Conservation (phyloP, 139 green algal genomes). For the Spirogloea muscicola region DNA sequence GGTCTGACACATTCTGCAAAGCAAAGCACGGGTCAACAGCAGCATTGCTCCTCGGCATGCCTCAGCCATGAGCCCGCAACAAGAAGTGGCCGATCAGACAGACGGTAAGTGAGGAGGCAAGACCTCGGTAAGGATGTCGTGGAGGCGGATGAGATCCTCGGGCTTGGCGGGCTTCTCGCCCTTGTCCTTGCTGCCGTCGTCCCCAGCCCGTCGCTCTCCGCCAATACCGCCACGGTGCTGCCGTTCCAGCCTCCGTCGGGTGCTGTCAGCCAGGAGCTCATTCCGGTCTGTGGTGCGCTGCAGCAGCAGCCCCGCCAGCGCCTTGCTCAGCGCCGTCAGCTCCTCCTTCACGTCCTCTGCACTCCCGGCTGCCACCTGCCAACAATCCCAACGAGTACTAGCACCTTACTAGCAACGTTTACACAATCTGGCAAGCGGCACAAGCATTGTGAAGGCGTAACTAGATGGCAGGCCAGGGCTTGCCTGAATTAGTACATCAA, state of each 20-base stretch:
- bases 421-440: conserved; percentile 41
- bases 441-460: no score
- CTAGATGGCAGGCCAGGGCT: no score
- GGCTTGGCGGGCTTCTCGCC: conserved; percentile 53
- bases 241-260: conserved; percentile 36
- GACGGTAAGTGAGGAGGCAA: not conserved
- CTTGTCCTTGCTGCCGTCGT: conserved; percentile 4
- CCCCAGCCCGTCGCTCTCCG: not conserved
- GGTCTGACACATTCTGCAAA: conserved; percentile 53
- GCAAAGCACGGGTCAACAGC: no score
- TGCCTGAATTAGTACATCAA: no score
- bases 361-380: conserved; percentile 30
- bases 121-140: conserved; percentile 41
- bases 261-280: conserved; percentile 36
- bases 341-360: conserved; percentile 33
- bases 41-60: no score
- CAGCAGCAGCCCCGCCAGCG: conserved; percentile 60
- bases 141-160: conserved; percentile 58
- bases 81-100: not conserved
- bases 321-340: conserved; percentile 29
- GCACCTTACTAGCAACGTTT: conserved; percentile 52
- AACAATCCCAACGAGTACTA: no score
- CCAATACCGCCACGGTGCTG: conserved; percentile 33
- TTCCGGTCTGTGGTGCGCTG: conserved; percentile 58
- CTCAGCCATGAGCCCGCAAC: no score